Base-by-base conservation (phyloP, 2,329 filamentous ascomycete species). In the Phaeoacremonium minimum region DNA sequence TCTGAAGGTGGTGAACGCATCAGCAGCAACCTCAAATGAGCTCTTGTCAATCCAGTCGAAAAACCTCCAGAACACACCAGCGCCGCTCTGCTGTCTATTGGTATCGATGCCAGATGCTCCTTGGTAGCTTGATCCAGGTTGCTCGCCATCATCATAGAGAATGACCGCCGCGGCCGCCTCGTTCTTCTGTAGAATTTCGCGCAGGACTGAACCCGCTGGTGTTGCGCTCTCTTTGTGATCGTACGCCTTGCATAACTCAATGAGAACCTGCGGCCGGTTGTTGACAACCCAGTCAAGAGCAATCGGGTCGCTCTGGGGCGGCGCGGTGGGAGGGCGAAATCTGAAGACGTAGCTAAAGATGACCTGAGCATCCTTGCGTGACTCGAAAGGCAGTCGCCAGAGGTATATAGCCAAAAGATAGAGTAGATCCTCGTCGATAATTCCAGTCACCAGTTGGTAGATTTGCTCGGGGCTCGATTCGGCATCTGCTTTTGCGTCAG, bases 11-110 rank as follows among this genome's bases (percentile, higher is more conserved):
- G 90, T 95, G 60, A 98, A 98, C 2, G 93, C 91, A 69, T 98
- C 93, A 19, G 93, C 91, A 51, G 89, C 90, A 47, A 97, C 87
- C 67, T 98, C 93, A 54, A 98, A 98, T 18, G 86, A 90, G 49
- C 89, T 88, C 63, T 88, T 88, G 65, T 97, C 90, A 52, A 98
- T 95, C 88, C 91, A 98, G 43, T 85, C 80, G 56, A 98, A 97
- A 64, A 97, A 97, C 32, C 79, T 83, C 93, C 93, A 98, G 59
- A 98, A 96, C 3, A 96, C 80, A 4, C 91, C 91, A 30, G 80
- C 75, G 11, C 90, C 90, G 32, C 77, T 84, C 50, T 93, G 85
- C 20, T 77, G 80, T 28, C 80, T 66, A 42, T 87, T 83, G 32
- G 84, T 79, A 51, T 93, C 85, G 44, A 96, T 86, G 15, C 79